Evolutionary conservation across 2,329 filamentous ascomycete species (phyloP), one percentile per base, ranked within the genome.

Genomic region (Fusarium camptoceras): DNA sequence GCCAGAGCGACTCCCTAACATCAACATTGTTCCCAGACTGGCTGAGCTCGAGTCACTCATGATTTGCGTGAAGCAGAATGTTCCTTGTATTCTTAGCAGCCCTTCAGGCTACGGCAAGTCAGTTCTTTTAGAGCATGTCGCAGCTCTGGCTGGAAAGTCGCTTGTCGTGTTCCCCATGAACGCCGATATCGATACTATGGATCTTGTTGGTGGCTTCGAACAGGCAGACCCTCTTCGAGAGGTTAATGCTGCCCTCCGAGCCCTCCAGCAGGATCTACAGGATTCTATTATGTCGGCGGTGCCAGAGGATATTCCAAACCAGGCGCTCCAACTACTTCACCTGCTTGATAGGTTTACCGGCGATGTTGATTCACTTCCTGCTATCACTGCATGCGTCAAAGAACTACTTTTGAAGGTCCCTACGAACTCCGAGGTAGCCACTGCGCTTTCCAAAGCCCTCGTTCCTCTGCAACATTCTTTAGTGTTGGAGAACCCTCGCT

Each of bases 161-260:
- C 83, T 98, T 6, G 87, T 94, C 31, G 92, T 94, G 18, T 93
- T 98, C 74, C 90, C 94, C 1, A 89, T 99, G 81, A 99, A 97
- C 77, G 91, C 94, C 9, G 97, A 99, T 74, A 92, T 97, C 46
- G 96, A 99, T 78, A 94, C 95, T 1, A 97, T 97, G 90, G 96
- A 99, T 80, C 88, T 99, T 59, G 93, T 99, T 59, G 96, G 96
- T 75, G 96, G 96, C 0, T 99, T 97, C 76, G 96, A 99, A 78
- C 96, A 99, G 80, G 90, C 93, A 20, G 96, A 99, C 77, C 89
- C 93, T 24, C 85, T 92, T 54, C 87, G 95, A 58, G 88, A 92
- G 66, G 83, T 93, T 7, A 90, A 91, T 56, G 83, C 84, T n/a
- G 76, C 79, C 15, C 77, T 89, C 28, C 82, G 87, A 49, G 74